Base-by-base conservation (phyloP, 345 rosid species). In the Nephelium lappaceum region DNA sequence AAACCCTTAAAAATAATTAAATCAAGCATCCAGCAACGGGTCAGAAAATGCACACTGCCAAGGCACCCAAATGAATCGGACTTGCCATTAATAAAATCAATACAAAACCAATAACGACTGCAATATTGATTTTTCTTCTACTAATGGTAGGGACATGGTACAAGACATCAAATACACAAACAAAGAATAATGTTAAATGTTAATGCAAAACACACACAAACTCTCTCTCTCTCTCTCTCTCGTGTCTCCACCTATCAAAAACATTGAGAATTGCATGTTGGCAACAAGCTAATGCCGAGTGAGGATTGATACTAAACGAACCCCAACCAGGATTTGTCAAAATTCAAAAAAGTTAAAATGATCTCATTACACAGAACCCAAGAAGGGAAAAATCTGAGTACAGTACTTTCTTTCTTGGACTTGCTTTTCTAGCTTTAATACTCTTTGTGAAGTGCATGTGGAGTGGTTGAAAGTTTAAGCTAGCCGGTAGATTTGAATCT, bases 391-490 rank as follows among this genome's bases (percentile, higher is more conserved):
- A 72, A 66, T 7, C 11, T 16, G 6, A 68, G 24, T n/a, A 9
- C 16, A 21, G 9, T 11, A 31, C 49, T 38, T 78, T 81, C 23
- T 39, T 19, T 18, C 23, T 6, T 78, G 62, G 38, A 57, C 55
- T 67, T 55, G 25, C 41, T 25, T 73, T 61, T 42, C 2, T 10
- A 62, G 4, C 62, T 47, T 62, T 43, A 21, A 0, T 12, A 3
- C 61, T 55, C 36, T 69, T 51, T 39, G 5, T 47, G 70, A 57
- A 77, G 24, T 72, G 83, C 88, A 83, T 75, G 85, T 79, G 88
- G 84, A 75, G 85, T 78, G 14, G 85, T 75, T 84, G 82, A 71
- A 70, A 75, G 79, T 77, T 67, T 39, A 24, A 19, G 51, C 60
- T 49, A 38, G 21, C 62, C 41, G 70, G 19, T 53, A 57, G 78